Evolutionary conservation across 805 yeast genomes (phyloP).

Genomic region (Phaffomyces opuntiae): DNA sequence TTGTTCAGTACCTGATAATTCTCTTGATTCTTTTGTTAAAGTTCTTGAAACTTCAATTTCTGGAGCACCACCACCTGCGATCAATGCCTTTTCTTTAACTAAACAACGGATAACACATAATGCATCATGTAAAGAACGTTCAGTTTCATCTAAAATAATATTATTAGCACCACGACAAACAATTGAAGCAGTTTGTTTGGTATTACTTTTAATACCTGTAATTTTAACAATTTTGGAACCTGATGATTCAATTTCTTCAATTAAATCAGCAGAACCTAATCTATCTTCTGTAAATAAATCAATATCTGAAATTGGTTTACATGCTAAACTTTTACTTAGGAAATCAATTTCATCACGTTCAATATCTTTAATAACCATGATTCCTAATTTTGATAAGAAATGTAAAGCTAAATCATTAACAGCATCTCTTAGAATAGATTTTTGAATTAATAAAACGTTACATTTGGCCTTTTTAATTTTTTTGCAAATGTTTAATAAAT

Average conservation of each 20-base stretch:
- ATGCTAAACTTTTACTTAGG: conserved; percentile 72
- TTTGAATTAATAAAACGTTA: conserved; percentile 82
- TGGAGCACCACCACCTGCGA: conserved; percentile 99
- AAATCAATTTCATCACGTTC: conserved; percentile 98
- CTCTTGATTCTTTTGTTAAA: conserved; percentile 85
- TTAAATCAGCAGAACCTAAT: conserved; percentile 83
- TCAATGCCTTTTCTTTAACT: conserved; percentile 84
- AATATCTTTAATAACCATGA: conserved; percentile 90
- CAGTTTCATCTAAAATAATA: conserved; percentile 90
- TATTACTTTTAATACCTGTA: conserved; percentile 71
- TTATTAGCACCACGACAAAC: conserved; percentile 93
- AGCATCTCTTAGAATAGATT: conserved; percentile 84
- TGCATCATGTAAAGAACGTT: conserved; percentile 95
- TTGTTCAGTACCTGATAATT: conserved; percentile 87
- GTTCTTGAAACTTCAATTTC: conserved; percentile 97
- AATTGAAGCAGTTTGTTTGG: conserved; percentile 76
- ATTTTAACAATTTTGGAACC: conserved; percentile 73
- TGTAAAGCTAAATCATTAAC: conserved; percentile 88
- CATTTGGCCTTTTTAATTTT: conserved; percentile 96
- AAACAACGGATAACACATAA: conserved; percentile 82
- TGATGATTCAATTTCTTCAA: conserved; percentile 57
- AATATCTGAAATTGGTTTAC: conserved; percentile 93
- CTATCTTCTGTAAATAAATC: conserved; percentile 91
- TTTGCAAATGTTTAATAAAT: conserved; percentile 88
- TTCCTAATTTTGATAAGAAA: conserved; percentile 86